These are phyloP conservation scores for Zygotorulaspora mrakii DNA, from an alignment of 1,139 yeast genomes.

Conservation along the genomic window DNA sequence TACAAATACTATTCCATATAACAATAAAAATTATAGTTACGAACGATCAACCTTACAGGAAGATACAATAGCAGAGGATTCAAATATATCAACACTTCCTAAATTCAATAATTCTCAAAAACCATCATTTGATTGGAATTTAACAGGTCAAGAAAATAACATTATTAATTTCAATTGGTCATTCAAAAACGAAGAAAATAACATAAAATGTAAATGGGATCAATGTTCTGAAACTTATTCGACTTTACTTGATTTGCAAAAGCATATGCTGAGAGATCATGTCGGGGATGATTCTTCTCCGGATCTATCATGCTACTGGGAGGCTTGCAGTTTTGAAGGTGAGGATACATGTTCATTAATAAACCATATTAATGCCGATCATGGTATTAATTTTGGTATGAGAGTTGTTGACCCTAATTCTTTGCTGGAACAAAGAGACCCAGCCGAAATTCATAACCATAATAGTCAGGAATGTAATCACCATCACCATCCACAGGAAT, in stretches of 20 bases:
- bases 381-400: constrained; percentile 39
- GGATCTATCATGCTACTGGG: constrained; percentile 60
- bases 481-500: background rate
- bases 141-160: constrained; percentile 15
- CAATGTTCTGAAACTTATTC: constrained; percentile 44
- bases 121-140: constrained; percentile 4
- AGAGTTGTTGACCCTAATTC: constrained; percentile 22
- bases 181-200: constrained; percentile 29
- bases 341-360: constrained; percentile 51
- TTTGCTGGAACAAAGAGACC: constrained; percentile 17
- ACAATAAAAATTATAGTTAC: constrained; percentile 7
- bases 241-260: constrained; percentile 46
- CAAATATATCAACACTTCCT: background rate
- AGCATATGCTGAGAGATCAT: constrained; percentile 59
- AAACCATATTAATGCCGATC: constrained; percentile 57
- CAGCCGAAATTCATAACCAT: constrained; percentile 11
- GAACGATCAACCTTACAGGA: constrained; percentile 10
- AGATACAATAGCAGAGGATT: background rate
- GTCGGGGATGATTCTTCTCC: constrained; percentile 28
- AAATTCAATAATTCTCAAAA: constrained; percentile 6
- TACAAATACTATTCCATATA: background rate
- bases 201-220: constrained; percentile 52
- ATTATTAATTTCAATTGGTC: constrained; percentile 40
- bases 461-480: background rate
- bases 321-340: constrained; percentile 56